Percentiles rank a stretch among this genome's conserved stretches.
phyloP scores from a whole-genome alignment of 805 yeast species.

The Wickerhamiella hasegawae region DNA sequence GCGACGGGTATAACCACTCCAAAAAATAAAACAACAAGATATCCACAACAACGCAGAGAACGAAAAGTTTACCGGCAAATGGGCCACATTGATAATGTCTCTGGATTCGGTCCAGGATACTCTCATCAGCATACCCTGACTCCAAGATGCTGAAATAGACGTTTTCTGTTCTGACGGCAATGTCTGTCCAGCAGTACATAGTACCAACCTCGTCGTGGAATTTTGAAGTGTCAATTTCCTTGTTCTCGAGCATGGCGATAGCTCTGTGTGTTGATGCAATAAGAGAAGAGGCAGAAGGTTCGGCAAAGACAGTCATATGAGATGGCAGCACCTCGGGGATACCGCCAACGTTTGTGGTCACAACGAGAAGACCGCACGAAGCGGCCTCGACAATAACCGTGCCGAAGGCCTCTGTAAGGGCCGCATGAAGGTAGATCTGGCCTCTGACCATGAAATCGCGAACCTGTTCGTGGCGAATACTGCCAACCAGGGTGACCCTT shows the following conservation, averaged over 20 bases:
- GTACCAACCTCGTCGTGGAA: constrained; percentile 64
- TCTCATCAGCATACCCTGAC: constrained; percentile 27
- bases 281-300: constrained; percentile 72
- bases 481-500: constrained; percentile 70
- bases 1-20: constrained; percentile 55
- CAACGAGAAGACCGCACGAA: constrained; percentile 83
- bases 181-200: constrained; percentile 87
- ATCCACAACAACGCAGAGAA: constrained; percentile 69
- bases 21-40: constrained; percentile 43
- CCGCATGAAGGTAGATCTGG: constrained; percentile 83
- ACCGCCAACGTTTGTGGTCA: constrained; percentile 93
- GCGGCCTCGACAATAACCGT: constrained; percentile 97
- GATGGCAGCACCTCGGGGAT: constrained; percentile 90
- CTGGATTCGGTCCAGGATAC: constrained; percentile 41
- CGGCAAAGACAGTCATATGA: constrained; percentile 84
- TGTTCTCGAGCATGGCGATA: constrained; percentile 38
- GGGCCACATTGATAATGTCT: constrained; percentile 47
- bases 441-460: constrained; percentile 87
- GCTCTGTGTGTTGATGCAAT: constrained; percentile 61
- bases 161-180: constrained; percentile 69
- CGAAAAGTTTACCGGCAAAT: constrained; percentile 77
- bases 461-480: constrained; percentile 82
- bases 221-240: constrained; percentile 46
- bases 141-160: constrained; percentile 38
- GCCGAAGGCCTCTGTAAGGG: constrained; percentile 94